Conservation (phyloP, 441 rosid species). For the Kokia cookei region DNA sequence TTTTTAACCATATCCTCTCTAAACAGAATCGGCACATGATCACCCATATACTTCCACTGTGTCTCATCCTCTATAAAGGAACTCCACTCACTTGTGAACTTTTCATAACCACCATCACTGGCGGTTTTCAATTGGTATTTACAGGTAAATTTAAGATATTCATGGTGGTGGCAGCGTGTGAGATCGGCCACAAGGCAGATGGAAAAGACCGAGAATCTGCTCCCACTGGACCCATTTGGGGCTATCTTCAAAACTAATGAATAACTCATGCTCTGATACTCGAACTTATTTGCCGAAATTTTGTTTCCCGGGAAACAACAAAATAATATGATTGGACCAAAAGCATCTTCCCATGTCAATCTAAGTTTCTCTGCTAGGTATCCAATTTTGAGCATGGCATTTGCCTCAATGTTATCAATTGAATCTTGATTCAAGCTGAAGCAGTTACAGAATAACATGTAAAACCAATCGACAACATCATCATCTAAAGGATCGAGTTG, state of each 20-base stretch:
- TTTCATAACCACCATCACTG: background rate
- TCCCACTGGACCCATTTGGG: too few species aligned
- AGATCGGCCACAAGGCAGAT: background rate
- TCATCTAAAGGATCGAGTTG: background rate
- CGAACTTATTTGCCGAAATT: too few species aligned
- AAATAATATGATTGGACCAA: too few species aligned
- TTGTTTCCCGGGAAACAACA: background rate
- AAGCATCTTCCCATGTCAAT: too few species aligned
- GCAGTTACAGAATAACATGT: background rate
- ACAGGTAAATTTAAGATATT: background rate
- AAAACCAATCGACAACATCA: too few species aligned
- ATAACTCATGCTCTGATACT: too few species aligned
- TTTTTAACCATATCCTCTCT: background rate
- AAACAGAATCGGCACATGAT: background rate
- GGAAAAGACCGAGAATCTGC: background rate
- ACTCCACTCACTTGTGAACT: background rate
- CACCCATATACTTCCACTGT: background rate
- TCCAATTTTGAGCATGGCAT: too few species aligned
- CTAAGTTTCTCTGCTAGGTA: background rate
- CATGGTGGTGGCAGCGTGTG: too few species aligned
- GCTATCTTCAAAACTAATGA: too few species aligned
- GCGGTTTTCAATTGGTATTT: background rate
- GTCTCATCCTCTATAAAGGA: background rate
- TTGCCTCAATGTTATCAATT: too few species aligned
- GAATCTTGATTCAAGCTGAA: background rate